Evolutionary conservation across 345 rosid species (phyloP).

Genomic region (Corymbia maculata): DNA sequence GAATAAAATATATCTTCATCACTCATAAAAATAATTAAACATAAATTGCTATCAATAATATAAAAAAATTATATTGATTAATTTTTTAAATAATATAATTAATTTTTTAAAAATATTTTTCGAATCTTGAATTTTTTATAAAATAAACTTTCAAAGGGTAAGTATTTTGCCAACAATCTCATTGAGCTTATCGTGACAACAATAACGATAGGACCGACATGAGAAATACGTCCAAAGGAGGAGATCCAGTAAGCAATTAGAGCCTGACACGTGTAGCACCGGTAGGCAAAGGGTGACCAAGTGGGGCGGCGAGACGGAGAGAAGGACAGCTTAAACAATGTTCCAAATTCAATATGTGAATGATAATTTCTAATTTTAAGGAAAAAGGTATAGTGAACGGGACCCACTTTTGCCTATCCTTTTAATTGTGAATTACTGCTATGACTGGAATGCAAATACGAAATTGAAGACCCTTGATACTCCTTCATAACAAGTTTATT

Average conservation of each 20-base stretch:
- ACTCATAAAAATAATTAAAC: background rate
- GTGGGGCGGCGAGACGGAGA: background rate
- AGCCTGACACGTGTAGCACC: background rate
- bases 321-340: background rate
- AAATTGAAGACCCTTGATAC: background rate
- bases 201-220: background rate
- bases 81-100: background rate
- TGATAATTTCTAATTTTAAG: background rate
- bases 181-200: background rate
- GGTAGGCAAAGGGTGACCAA: background rate
- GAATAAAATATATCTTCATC: background rate
- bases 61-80: background rate
- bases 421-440: background rate
- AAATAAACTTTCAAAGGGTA: background rate
- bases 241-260: background rate
- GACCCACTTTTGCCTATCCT: background rate
- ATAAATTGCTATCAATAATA: background rate
- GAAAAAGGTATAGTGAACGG: background rate
- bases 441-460: background rate
- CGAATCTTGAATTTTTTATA: background rate
- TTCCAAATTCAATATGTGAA: background rate
- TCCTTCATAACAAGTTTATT: background rate
- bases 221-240: background rate
- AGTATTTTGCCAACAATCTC: no score
- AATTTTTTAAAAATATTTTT: background rate